A percentile compares a stretch with the other conserved stretches of the same genome.
Conservation (phyloP, 768 basidiomycete genomes). For the Xerocomus spinulosus region DNA sequence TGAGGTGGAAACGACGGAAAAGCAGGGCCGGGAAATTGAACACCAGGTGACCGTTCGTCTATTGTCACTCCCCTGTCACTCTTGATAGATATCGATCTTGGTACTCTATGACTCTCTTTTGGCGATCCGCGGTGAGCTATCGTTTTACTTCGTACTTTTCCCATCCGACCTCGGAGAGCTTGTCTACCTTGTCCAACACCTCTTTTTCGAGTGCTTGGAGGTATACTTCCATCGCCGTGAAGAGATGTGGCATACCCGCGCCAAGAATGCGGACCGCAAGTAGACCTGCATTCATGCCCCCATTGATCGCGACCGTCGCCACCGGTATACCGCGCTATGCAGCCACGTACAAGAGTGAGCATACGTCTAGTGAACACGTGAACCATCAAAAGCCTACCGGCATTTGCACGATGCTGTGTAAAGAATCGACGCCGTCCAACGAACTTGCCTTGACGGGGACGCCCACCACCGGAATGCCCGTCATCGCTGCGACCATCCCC, state of each 20-base stretch:
- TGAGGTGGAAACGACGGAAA: too few species aligned
- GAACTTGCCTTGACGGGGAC: constrained; percentile 95
- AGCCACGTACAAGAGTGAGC: not conserved
- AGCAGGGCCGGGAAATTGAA: too few species aligned
- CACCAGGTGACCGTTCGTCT: not conserved
- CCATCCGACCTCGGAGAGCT: constrained; percentile 78
- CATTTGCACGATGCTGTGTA: constrained; percentile 99
- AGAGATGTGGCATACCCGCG: constrained; percentile 61
- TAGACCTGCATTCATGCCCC: constrained; percentile 88
- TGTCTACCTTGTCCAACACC: constrained; percentile 76
- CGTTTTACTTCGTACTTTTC: constrained; percentile 61
- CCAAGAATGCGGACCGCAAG: constrained; percentile 89
- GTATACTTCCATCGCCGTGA: constrained; percentile 69
- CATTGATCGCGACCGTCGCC: constrained; percentile 96
- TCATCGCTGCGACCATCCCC: constrained; percentile 97
- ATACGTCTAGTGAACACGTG: not conserved
- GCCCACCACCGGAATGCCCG: constrained; percentile 86
- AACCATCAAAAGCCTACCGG: constrained; percentile 54
- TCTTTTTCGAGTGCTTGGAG: constrained; percentile 64
- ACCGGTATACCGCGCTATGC: constrained; percentile 89
- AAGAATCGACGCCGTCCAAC: constrained; percentile 93
- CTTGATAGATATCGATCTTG: not conserved
- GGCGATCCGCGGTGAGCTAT: constrained; percentile 3
- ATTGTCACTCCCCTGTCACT: not conserved
- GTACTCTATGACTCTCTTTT: not conserved